Conservation (phyloP, 2,329 filamentous ascomycete genomes). For the Pseudocercospora pini-densiflorae region DNA sequence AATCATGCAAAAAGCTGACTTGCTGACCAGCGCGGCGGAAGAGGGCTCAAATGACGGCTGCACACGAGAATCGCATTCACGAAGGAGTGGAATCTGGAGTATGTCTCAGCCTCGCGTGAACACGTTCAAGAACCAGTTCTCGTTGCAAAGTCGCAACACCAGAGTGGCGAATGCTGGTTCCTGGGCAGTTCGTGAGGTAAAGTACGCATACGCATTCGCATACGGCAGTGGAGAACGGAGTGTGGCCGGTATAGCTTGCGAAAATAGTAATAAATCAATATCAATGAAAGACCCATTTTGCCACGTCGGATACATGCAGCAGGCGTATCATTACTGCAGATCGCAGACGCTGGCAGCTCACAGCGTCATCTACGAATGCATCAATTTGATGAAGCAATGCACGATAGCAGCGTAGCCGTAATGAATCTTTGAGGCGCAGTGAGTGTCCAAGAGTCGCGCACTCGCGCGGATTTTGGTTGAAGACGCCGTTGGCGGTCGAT, state of each 20-base stretch:
- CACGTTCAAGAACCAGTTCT: neutral
- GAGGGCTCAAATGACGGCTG: neutral
- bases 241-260: neutral
- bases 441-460: neutral
- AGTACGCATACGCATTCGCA: neutral
- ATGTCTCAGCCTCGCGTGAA: neutral
- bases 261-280: conserved; percentile 10
- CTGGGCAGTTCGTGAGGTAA: neutral
- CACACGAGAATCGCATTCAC: too few relatives aligned
- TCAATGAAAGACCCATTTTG: conserved; percentile 11
- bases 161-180: neutral
- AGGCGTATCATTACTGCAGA: conserved; percentile 4
- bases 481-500: conserved; percentile 7
- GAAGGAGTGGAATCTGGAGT: too few relatives aligned
- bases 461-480: conserved; percentile 14
- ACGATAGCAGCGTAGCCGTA: neutral
- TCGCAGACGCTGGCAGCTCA: neutral
- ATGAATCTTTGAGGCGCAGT: neutral
- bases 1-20: neutral
- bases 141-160: neutral
- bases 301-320: conserved; percentile 16
- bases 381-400: neutral
- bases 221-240: neutral
- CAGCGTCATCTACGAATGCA: neutral
- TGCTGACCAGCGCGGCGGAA: neutral